Conservation (phyloP, 257 asterid species). For the Ophiorrhiza pumila region DNA sequence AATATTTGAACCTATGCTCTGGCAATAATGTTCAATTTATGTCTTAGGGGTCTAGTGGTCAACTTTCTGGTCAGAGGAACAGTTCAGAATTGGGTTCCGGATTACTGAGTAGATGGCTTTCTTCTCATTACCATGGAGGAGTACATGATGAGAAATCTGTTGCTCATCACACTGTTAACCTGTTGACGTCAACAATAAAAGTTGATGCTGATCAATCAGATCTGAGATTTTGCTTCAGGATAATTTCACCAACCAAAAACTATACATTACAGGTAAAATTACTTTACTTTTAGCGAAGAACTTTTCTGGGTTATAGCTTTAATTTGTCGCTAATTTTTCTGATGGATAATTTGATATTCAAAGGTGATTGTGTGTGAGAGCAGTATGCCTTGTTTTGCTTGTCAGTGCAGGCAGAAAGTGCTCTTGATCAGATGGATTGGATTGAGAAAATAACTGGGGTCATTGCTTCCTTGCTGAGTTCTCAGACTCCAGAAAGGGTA, state of each 20-base stretch:
- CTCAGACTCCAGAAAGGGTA: slow-evolving; percentile 98
- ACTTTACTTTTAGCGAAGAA: neutral
- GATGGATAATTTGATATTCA: neutral
- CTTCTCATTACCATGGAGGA: slow-evolving; percentile 96
- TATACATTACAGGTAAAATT: slow-evolving; percentile 85
- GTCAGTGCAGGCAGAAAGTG: slow-evolving; percentile 93
- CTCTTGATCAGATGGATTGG: slow-evolving; percentile 99
- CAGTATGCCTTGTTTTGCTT: slow-evolving; percentile 28
- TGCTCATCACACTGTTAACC: slow-evolving; percentile 97
- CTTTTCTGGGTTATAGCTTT: neutral
- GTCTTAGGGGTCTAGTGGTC: slow-evolving; percentile 77
- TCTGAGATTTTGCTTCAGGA: slow-evolving; percentile 96
- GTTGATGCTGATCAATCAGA: slow-evolving; percentile 99
- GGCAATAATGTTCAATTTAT: slow-evolving; percentile 8
- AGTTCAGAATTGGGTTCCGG: slow-evolving; percentile 99
- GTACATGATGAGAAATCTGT: slow-evolving; percentile 98
- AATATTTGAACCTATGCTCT: slow-evolving; percentile 9
- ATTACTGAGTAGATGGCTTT: slow-evolving; percentile 92
- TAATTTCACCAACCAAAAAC: slow-evolving; percentile 97
- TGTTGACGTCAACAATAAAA: slow-evolving; percentile 95
- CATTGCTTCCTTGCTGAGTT: slow-evolving; percentile 92
- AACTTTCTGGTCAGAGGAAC: slow-evolving; percentile 85
- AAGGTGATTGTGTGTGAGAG: slow-evolving; percentile 25
- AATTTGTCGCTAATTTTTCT: neutral
- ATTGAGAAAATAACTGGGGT: slow-evolving; percentile 98